These are phyloP conservation scores for Colletotrichum endophyticum DNA, from an alignment of 2,329 filamentous ascomycete species.

Conservation along the genomic window DNA sequence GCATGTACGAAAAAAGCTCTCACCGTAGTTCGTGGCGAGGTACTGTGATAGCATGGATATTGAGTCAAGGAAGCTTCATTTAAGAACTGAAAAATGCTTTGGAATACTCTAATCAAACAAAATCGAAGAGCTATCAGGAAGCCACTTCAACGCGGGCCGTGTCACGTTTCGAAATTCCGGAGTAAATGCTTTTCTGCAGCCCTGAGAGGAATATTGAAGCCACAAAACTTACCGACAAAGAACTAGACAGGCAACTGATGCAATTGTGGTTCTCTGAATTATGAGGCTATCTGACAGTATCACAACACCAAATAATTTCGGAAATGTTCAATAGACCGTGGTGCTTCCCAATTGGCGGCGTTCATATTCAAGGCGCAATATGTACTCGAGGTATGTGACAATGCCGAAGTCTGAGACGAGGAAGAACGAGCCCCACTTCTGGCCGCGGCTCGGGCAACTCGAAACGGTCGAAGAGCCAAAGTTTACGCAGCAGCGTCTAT, in stretches of 20 bases:
- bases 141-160: neutral
- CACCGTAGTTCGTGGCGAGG: neutral
- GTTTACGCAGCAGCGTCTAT: neutral
- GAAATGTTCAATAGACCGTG: neutral
- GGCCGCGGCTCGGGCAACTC: neutral
- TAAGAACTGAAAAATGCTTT: neutral
- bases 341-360: neutral
- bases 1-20: neutral
- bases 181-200: neutral
- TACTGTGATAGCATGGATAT: neutral
- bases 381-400: neutral
- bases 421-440: neutral
- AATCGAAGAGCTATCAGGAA: neutral
- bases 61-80: neutral
- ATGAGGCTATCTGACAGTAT: neutral
- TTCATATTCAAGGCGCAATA: neutral
- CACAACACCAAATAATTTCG: neutral
- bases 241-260: neutral
- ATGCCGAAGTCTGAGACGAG: neutral
- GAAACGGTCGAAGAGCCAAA: neutral
- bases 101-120: neutral
- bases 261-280: accelerated
- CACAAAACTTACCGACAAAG: accelerated
- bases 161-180: accelerated
- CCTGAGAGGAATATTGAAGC: no score